Conservation (phyloP, 2,329 filamentous ascomycete genomes). For the Zopfia rhizophila region DNA sequence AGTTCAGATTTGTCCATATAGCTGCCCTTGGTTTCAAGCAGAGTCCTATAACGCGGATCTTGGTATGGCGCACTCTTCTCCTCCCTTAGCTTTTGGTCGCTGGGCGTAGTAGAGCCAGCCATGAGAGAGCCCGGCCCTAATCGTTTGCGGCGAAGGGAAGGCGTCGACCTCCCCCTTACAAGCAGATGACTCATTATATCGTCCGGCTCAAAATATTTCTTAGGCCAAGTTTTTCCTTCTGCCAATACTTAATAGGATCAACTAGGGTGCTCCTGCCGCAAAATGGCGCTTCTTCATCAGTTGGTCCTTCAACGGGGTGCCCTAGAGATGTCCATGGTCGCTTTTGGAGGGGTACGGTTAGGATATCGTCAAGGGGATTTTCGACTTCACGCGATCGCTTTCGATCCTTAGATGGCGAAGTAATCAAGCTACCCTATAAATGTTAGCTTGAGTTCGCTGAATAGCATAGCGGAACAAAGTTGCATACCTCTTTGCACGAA, state of each 20-base stretch:
- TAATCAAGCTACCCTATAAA: slow-evolving; percentile 3
- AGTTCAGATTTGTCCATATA: slow-evolving; percentile 56
- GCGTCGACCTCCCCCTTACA: slow-evolving; percentile 24
- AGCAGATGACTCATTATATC: slow-evolving; percentile 23
- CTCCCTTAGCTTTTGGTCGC: slow-evolving; percentile 27
- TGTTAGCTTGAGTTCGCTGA: slow-evolving; percentile 8
- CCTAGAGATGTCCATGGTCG: slow-evolving; percentile 11
- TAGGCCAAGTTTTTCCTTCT: slow-evolving; percentile 23
- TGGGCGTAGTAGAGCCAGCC: slow-evolving; percentile 12
- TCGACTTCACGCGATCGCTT: slow-evolving; percentile 15
- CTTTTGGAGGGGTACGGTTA: slow-evolving; percentile 6
- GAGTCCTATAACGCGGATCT: slow-evolving; percentile 47
- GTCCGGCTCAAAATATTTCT: slow-evolving; percentile 24
- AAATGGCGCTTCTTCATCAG: too few relatives aligned
- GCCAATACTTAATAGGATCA: slow-evolving; percentile 22
- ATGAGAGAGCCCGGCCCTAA: slow-evolving; percentile 6
- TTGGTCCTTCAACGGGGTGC: slow-evolving; percentile 5
- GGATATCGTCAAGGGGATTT: slow-evolving; percentile 3
- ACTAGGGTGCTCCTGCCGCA: not conserved
- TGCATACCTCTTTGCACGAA: slow-evolving; percentile 7
- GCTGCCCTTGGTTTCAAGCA: slow-evolving; percentile 54
- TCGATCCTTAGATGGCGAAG: slow-evolving; percentile 5
- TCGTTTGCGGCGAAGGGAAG: slow-evolving; percentile 23
- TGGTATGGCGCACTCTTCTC: slow-evolving; percentile 35
- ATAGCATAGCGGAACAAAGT: slow-evolving; percentile 4